Base-by-base conservation (phyloP, 345 rosid species). In the Bruguiera gymnorhiza region DNA sequence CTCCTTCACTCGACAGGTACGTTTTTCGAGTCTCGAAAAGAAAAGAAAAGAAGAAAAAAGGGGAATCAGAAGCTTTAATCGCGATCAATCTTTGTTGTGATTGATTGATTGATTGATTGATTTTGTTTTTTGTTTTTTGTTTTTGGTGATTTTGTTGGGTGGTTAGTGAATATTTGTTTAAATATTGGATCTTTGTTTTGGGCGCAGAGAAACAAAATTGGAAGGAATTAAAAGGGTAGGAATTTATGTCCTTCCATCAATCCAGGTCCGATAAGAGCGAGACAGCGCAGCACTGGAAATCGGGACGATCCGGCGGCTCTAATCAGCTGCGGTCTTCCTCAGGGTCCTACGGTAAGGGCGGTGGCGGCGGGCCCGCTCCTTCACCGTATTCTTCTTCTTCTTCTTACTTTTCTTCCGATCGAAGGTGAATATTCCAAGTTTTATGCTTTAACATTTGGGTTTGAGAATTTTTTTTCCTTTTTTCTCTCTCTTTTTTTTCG, bases 221-320 rank as follows among this genome's bases (percentile, higher is more conserved):
- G 52, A 23, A 29, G 50, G 69, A 69, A 73, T 66, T 73, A 70
- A 61, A 56, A 84, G 82, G 78, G 51, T 78, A 52, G 70, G 85
- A 68, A 86, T 84, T 66, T 88, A 96, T 96, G 99, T 96, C 99
- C 91, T 85, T 84, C 96, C 89, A 90, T 86, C 98, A 90, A 90
- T 61, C 96, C 52, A 82, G 96, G 90, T 60, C 93, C 70, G 97
- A 90, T 60, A 87, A 82, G 87, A 86, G 76, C 84, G 94, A 86
- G 65, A 39, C 83, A 60, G 43, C 83, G 62, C 98, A 89, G 64
- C 78, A 82, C 64, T 84, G 89, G 52, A 85, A 82, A 84, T 30
- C 86, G 62, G 96, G 89, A 53, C 94, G 98, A 96, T 92, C 88
- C 78, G 79, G 83, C 58, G 69, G 85, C 83, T 85, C 67, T 68